Percentiles rank a stretch among this genome's conserved stretches.
Conservation (phyloP, 257 asterid genomes). For the Scutellaria galericulata region DNA sequence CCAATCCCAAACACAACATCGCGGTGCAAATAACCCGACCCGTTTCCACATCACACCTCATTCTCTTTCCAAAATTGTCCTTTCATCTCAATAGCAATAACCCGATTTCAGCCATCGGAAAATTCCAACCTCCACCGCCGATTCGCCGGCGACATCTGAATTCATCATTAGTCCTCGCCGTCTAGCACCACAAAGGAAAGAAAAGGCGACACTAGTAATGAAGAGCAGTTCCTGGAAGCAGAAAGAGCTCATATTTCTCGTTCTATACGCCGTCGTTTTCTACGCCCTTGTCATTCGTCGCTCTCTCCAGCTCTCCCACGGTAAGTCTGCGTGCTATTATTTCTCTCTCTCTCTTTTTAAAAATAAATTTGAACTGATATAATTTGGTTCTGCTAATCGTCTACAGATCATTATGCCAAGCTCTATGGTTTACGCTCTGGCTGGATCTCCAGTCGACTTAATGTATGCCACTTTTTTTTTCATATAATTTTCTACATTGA, state of each 20-base stretch:
- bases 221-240: slow-evolving; percentile 60
- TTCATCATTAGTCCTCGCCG: too few species aligned
- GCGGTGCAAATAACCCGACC: too few species aligned
- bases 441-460: slow-evolving; percentile 65
- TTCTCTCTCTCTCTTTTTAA: not conserved
- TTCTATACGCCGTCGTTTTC: slow-evolving; percentile 66
- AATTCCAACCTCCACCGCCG: too few species aligned
- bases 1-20: too few species aligned
- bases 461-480: slow-evolving; percentile 50
- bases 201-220: slow-evolving; percentile 33
- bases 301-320: slow-evolving; percentile 83
- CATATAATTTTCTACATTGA: not conserved
- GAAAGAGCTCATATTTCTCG: slow-evolving; percentile 68
- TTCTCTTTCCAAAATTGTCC: too few species aligned
- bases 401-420: slow-evolving; percentile 69
- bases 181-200: not conserved
- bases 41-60: too few species aligned
- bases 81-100: too few species aligned
- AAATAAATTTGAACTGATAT: slow-evolving; percentile 3
- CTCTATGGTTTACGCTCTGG: slow-evolving; percentile 79
- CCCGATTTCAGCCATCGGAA: too few species aligned
- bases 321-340: slow-evolving; percentile 34
- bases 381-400: slow-evolving; percentile 25
- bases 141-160: too few species aligned
- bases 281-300: slow-evolving; percentile 70